Evolutionary conservation across 495 filamentous ascomycete genomes (phyloP).

Genomic region (Penicillium paradoxum): DNA sequence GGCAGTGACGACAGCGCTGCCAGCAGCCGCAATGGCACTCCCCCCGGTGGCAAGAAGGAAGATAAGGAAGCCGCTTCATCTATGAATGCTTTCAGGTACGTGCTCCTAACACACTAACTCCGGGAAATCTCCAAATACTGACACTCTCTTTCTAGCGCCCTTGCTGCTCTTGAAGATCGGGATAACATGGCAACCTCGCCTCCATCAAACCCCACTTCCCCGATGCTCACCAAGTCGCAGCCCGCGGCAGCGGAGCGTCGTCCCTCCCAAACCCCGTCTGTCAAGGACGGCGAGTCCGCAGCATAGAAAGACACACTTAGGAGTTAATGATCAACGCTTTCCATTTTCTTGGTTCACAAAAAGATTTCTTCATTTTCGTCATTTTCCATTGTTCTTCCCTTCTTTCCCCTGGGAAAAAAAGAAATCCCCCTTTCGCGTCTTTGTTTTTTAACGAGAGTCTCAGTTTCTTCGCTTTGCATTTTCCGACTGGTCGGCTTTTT

Average conservation of each 20-base stretch:
- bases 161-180: conserved; percentile 52
- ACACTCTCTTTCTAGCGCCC: conserved; percentile 41
- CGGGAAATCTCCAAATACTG: conserved; percentile 15
- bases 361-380: conserved; percentile 33
- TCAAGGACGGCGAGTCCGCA: conserved; percentile 41
- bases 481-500: conserved; percentile 33
- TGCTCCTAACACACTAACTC: background rate
- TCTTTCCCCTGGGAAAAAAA: conserved; percentile 8
- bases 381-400: conserved; percentile 20
- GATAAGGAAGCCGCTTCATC: conserved; percentile 58
- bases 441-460: conserved; percentile 21
- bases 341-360: conserved; percentile 31
- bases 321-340: conserved; percentile 44
- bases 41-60: conserved; percentile 64
- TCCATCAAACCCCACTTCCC: conserved; percentile 55
- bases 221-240: conserved; percentile 49
- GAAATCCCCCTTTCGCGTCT: conserved; percentile 13
- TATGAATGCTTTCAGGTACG: conserved; percentile 86
- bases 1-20: conserved; percentile 73
- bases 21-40: conserved; percentile 84
- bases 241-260: conserved; percentile 41
- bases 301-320: conserved; percentile 39
- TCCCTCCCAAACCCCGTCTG: conserved; percentile 45
- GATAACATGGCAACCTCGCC: conserved; percentile 56
- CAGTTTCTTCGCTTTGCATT: conserved; percentile 21